Evolutionary conservation across 768 basidiomycete species (phyloP).

Genomic region (Boletus fagicola): DNA sequence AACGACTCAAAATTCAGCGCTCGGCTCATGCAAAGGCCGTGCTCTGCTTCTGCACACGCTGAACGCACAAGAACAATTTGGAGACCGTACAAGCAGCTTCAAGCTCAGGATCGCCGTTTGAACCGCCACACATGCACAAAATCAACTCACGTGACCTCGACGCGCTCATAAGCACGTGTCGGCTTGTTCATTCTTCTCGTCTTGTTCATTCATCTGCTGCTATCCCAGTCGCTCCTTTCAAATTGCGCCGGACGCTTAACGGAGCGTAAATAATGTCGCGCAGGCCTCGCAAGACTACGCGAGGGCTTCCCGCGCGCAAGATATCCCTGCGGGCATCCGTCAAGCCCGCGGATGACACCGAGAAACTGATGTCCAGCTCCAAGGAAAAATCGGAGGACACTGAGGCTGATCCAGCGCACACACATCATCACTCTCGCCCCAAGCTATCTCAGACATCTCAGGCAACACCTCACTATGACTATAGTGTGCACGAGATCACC

Average conservation of each 20-base stretch:
- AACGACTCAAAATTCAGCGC: slow-evolving; percentile 3
- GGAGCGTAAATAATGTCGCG: slow-evolving; percentile 16
- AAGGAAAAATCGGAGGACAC: background rate
- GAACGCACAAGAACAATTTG: background rate
- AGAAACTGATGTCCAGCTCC: slow-evolving; percentile 16
- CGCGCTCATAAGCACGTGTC: slow-evolving; percentile 27
- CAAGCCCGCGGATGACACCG: slow-evolving; percentile 22
- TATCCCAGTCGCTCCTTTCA: slow-evolving; percentile 25
- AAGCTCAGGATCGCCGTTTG: background rate
- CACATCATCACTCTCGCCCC: slow-evolving; percentile 4
- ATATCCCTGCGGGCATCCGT: slow-evolving; percentile 6
- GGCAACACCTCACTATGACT: slow-evolving; percentile 21
- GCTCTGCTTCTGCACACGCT: background rate
- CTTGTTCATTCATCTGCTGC: slow-evolving; percentile 4
- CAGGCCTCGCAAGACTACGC: slow-evolving; percentile 12
- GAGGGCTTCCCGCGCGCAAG: slow-evolving; percentile 9
- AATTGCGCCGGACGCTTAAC: slow-evolving; percentile 28
- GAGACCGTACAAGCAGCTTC: too few relatives aligned
- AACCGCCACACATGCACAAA: slow-evolving; percentile 18
- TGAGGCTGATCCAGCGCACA: background rate
- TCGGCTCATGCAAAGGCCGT: slow-evolving; percentile 5
- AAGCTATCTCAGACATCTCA: slow-evolving; percentile 16
- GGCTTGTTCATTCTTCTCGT: slow-evolving; percentile 10
- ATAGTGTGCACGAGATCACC: slow-evolving; percentile 28
- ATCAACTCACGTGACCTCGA: slow-evolving; percentile 31